Evolutionary conservation across 139 green algal species (phyloP).

Genomic region (Chlorella sp.): DNA sequence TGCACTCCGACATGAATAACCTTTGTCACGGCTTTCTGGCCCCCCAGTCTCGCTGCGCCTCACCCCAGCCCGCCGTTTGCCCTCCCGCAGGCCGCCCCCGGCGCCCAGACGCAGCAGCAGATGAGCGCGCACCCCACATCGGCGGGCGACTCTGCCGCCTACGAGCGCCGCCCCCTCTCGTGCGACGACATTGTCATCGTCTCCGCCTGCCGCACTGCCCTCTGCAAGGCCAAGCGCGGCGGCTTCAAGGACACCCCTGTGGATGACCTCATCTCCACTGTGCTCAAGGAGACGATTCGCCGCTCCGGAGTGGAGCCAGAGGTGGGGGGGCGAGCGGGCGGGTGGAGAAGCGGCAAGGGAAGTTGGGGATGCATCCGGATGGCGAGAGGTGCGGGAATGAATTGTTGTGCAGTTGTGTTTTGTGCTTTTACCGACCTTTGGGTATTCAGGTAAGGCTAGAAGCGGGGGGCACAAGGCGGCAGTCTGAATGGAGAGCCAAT

Average conservation of each 20-base stretch:
- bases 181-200: conserved; percentile 94
- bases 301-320: conserved; percentile 78
- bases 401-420: no score
- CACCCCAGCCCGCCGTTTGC: neutral
- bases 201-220: conserved; percentile 86
- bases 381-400: no score
- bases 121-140: conserved; percentile 55
- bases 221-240: conserved; percentile 91
- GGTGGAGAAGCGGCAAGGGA: neutral
- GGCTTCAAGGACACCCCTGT: conserved; percentile 92
- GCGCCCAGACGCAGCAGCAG: neutral
- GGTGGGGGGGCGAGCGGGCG: conserved; percentile 2
- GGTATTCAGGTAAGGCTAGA: no score
- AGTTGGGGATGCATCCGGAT: no score
- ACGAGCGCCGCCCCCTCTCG: conserved; percentile 63
- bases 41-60: neutral
- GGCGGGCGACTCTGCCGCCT: conserved; percentile 87
- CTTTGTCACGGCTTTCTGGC: neutral
- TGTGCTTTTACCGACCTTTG: no score
- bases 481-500: no score
- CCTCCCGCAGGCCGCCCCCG: neutral
- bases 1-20: neutral
- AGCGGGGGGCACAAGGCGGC: no score
- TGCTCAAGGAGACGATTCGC: conserved; percentile 85
- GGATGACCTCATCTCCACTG: conserved; percentile 89